Conservation (phyloP, 768 basidiomycete genomes). For the Podaxis sp. region DNA sequence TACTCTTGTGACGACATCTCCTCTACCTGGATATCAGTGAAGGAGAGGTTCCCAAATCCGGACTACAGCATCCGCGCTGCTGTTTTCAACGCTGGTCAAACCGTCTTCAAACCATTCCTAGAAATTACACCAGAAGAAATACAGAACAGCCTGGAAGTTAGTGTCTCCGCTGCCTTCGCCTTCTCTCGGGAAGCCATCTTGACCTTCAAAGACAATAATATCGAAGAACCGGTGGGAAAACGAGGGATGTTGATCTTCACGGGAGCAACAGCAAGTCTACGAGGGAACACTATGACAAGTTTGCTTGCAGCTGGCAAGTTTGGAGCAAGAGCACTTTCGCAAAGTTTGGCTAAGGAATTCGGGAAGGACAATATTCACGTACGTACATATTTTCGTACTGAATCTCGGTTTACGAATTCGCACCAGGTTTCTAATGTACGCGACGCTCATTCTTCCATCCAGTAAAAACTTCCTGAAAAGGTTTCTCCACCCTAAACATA, state of each 20-base stretch:
- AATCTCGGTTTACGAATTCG: not conserved
- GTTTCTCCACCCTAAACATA: conserved; percentile 23
- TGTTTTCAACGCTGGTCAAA: conserved; percentile 60
- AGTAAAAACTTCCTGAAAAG: not conserved
- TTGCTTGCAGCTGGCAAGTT: conserved; percentile 66
- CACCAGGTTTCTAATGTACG: conserved; percentile 10
- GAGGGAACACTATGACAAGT: conserved; percentile 63
- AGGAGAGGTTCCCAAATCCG: conserved; percentile 44
- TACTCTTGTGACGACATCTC: conserved; percentile 54
- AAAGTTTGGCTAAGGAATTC: conserved; percentile 76
- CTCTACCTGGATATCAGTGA: conserved; percentile 47
- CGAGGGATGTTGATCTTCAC: conserved; percentile 71
- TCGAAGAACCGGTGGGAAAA: conserved; percentile 49
- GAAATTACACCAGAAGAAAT: conserved; percentile 60
- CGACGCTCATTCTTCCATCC: not conserved
- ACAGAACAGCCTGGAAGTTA: conserved; percentile 47
- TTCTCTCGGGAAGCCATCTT: conserved; percentile 63
- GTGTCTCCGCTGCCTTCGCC: conserved; percentile 58
- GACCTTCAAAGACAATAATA: conserved; percentile 57
- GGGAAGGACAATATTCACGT: conserved; percentile 76
- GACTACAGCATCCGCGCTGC: conserved; percentile 56
- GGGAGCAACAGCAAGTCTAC: conserved; percentile 65
- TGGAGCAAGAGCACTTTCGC: conserved; percentile 60
- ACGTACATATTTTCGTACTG: conserved; percentile 46
- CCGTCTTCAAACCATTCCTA: conserved; percentile 67